A percentile compares a stretch with the other conserved stretches of the same genome.
Conservation (phyloP, 768 basidiomycete genomes). For the Xerocomellus dryophilus region DNA sequence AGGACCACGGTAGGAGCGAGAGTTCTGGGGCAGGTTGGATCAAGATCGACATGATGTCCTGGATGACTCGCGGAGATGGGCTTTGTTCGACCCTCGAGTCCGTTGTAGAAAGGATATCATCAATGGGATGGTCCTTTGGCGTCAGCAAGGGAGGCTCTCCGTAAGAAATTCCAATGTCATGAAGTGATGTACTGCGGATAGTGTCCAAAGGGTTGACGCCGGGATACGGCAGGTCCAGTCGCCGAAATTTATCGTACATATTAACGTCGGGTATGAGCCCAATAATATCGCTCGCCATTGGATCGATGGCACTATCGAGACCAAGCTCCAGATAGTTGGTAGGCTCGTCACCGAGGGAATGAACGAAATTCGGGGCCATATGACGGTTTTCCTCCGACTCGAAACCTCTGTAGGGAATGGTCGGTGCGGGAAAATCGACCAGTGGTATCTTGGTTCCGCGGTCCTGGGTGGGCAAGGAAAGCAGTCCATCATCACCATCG, state of each 20-base stretch:
- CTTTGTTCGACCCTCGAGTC: conserved; percentile 7
- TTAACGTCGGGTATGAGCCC: conserved; percentile 36
- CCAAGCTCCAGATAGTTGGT: not conserved
- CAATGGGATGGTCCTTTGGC: not conserved
- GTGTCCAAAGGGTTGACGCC: conserved; percentile 44
- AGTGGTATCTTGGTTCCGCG: not conserved
- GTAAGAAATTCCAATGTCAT: not conserved
- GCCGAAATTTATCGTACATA: conserved; percentile 29
- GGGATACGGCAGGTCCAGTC: conserved; percentile 12
- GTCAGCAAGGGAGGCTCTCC: not conserved
- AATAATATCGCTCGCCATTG: conserved; percentile 10
- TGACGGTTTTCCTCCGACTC: not conserved
- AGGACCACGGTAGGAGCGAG: conserved; percentile 5
- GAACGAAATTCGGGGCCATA: not conserved
- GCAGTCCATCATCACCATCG: not conserved
- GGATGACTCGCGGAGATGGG: conserved; percentile 30
- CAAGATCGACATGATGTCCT: conserved; percentile 33
- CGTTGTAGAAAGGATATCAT: not conserved
- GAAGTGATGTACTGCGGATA: conserved; percentile 16
- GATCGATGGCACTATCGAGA: conserved; percentile 11
- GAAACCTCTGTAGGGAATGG: not conserved
- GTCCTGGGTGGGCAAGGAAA: not conserved
- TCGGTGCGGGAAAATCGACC: not conserved
- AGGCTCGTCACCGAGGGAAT: not conserved
- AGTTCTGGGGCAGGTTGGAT: conserved; percentile 15